Evolutionary conservation across 1,284 basidiomycete species (phyloP).

Genomic region (Anthracocystis setariae): DNA sequence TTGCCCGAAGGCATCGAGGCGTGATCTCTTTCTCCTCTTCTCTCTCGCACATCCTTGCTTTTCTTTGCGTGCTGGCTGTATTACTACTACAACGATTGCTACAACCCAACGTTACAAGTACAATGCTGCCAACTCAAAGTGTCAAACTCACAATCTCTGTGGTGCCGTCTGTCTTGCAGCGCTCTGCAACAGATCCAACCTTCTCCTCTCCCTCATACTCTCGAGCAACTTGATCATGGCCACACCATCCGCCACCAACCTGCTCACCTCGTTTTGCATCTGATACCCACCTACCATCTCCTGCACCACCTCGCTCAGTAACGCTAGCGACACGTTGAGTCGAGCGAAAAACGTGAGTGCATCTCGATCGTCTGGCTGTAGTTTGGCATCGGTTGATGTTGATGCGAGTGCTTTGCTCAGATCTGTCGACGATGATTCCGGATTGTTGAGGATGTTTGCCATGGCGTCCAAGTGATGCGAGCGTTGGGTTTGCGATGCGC

Average conservation of each 20-base stretch:
- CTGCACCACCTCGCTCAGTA: conserved; percentile 86
- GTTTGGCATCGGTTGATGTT: neutral
- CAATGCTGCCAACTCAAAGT: neutral
- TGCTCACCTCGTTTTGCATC: conserved; percentile 67
- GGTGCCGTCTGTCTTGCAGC: neutral
- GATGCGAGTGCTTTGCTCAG: conserved; percentile 10
- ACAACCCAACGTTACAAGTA: conserved; percentile 7
- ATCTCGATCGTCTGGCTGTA: conserved; percentile 58
- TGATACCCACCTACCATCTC: conserved; percentile 89
- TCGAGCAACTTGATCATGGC: conserved; percentile 39
- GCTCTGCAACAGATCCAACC: conserved; percentile 5
- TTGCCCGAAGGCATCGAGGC: conserved; percentile 58
- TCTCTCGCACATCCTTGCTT: neutral
- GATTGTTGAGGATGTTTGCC: conserved; percentile 41
- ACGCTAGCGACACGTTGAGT: conserved; percentile 83
- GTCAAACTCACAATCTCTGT: no score
- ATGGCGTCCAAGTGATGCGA: conserved; percentile 65
- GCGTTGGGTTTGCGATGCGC: conserved; percentile 8
- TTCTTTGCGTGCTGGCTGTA: conserved; percentile 9
- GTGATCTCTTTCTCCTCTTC: conserved; percentile 1
- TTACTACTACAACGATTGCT: conserved; percentile 14
- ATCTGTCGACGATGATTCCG: conserved; percentile 12
- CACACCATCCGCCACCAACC: conserved; percentile 20
- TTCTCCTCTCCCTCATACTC: conserved; percentile 36
- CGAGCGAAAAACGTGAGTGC: conserved; percentile 83